Percentiles rank a stretch among this genome's conserved stretches.
These are phyloP conservation scores for Chalciporus sp. DNA, from an alignment of 1,284 basidiomycete species.

Conservation along the genomic window DNA sequence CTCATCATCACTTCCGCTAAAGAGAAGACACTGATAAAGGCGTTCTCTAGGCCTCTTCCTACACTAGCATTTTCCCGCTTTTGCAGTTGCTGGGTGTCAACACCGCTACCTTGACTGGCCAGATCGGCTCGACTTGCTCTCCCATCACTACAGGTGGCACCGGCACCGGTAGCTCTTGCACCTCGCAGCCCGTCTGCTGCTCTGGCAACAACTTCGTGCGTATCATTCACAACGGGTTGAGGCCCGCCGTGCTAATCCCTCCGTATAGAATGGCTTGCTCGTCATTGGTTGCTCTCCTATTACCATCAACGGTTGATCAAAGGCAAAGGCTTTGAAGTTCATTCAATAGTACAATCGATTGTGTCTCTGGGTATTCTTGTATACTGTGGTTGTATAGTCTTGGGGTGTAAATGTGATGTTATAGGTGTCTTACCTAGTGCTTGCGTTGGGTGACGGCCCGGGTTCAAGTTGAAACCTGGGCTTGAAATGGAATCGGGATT, in stretches of 20 bases:
- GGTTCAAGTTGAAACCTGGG: too few relatives aligned
- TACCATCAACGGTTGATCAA: slow-evolving; percentile 7
- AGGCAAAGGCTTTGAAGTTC: too few relatives aligned
- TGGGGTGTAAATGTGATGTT: too few relatives aligned
- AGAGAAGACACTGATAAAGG: not conserved
- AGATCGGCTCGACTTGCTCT: slow-evolving; percentile 17
- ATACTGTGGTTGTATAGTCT: too few relatives aligned
- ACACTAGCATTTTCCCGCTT: not conserved
- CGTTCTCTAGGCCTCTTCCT: slow-evolving; percentile 2
- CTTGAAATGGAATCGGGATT: too few relatives aligned
- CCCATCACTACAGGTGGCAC: slow-evolving; percentile 1
- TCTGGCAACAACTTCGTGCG: slow-evolving; percentile 18
- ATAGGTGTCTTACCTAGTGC: too few relatives aligned
- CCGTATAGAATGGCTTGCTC: slow-evolving; percentile 11
- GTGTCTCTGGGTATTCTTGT: too few relatives aligned
- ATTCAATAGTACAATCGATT: too few relatives aligned
- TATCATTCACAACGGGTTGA: not conserved
- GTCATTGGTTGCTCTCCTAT: slow-evolving; percentile 16
- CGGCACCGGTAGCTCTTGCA: slow-evolving; percentile 11
- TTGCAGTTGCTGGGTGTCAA: not conserved
- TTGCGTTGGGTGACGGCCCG: too few relatives aligned
- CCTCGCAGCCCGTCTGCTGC: slow-evolving; percentile 21
- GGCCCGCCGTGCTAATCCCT: not conserved
- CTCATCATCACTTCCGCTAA: not conserved
- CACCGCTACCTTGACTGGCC: not conserved